Evolutionary conservation across 2,329 filamentous ascomycete species (phyloP), one percentile per base, ranked within the genome.

Genomic region (Penicillium glabrum): DNA sequence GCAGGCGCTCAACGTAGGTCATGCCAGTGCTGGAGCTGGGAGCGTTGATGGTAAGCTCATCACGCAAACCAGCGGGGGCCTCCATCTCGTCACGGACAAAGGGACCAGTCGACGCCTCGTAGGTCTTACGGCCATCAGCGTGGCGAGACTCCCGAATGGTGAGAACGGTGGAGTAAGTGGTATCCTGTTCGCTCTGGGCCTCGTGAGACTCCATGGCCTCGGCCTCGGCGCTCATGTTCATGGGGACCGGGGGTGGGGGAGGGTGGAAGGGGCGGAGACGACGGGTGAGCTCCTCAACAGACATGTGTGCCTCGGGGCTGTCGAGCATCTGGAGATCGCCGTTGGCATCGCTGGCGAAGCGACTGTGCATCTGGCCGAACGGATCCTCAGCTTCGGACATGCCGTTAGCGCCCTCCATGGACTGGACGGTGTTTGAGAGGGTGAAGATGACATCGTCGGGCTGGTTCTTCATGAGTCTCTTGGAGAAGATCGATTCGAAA

Each of bases 401-500:
- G 56, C 62, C 61, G 46, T 76, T 66, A 53, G 72, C 58, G 62
- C 70, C 68, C 63, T 80, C 77, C 65, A 81, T 74, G 13, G 69
- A 72, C 60, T 80, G 66, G 16, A 79, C 75, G 1, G 77, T 74
- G 16, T 77, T 79, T 5, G 78, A 77, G 19, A 92, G 76, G 19
- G 89, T 91, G 62, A 85, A 84, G 66, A 91, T 86, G 52, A 90
- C 87, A 62, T 81, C 77, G 29, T 79, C 63, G 82, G 71, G 78
- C 74, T 76, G 70, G 69, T 73, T 69, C 69, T 70, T 77, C 29
- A 72, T 63, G 64, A 74, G 31, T 65, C 72, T 67, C 83, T 82
- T 79, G 79, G 82, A 56, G 75, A 98, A 98, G 69, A 99, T 93
- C 69, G 89, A 83, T 60, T 90, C 88, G 75, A 98, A 97, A 49